Evolutionary conservation across 2,329 filamentous ascomycete genomes (phyloP), one percentile per base, ranked within the genome.

Genomic region (Didymella pinodella): DNA sequence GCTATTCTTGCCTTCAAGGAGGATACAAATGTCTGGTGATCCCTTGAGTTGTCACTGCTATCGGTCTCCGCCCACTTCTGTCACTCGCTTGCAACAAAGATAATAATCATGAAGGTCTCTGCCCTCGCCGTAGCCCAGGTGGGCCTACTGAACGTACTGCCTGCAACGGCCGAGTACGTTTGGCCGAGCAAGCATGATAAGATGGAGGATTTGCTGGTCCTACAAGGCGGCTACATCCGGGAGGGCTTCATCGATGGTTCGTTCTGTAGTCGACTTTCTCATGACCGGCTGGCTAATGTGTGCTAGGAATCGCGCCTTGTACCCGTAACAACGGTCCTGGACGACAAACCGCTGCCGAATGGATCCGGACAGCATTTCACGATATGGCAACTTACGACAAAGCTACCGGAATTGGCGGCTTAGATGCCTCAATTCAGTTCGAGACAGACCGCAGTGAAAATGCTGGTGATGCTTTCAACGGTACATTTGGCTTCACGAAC

Each of bases 341-440:
- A 4, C 58, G 65, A n/a, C 67, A 70, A 40, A 70, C 67, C 16
- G 56, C 66, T 3, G 66, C 68, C 5, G 65, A 73, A 54, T 72
- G 74, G 70, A 65, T 77, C 14, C 67, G 75, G 10, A 73, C 71
- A 22, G 70, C 72, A 38, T 77, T 76, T 48, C 75, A 78, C 57
- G 76, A 77, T 45, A 67, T 75, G 48, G 67, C 70, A 0, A 75
- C 73, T 0, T 67, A 67, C 25, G 64, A 76, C 55, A 65, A 66
- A 18, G 55, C 60, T 3, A 65, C 67, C 4, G 71, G 70, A 6
- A 67, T 59, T 7, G 75, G 75, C 36, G 75, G 75, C 8, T 53
- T 77, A 11, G 75, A 77, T 41, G 74, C 71, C 11, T 76, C 72
- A 12, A 74, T 77, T 10, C 69, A 69, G 40, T 76, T 70, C 45